A percentile compares a stretch with the other conserved stretches of the same genome.
Conservation (phyloP, 176 grass and related monocot genomes). For the Eremochloa ophiuroides region DNA sequence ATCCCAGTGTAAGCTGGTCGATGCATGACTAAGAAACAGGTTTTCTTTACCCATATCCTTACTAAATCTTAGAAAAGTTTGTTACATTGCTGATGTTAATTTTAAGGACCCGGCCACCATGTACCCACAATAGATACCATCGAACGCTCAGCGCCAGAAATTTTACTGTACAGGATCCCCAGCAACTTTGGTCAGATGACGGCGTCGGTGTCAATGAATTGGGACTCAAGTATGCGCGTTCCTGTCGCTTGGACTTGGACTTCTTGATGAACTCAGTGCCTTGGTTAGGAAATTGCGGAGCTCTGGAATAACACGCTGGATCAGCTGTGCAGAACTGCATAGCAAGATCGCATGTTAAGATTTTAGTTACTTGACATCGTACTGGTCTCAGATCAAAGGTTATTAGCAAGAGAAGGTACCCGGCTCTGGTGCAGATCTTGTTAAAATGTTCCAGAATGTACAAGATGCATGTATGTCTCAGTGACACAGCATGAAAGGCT, state of each 20-base stretch:
- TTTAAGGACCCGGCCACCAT: constrained; percentile 33
- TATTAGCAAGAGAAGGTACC: constrained; percentile 34
- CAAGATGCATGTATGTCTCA: constrained; percentile 93
- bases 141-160: constrained; percentile 44
- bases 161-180: constrained; percentile 83
- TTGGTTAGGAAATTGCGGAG: constrained; percentile 78
- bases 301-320: constrained; percentile 86
- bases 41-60: constrained; percentile 10
- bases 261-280: constrained; percentile 62
- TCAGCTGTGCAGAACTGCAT: constrained; percentile 67
- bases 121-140: constrained; percentile 42
- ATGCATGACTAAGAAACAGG: constrained; percentile 3
- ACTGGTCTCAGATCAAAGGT: not conserved
- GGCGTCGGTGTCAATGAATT: constrained; percentile 40
- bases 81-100: constrained; percentile 35
- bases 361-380: not conserved
- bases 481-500: constrained; percentile 87
- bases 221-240: constrained; percentile 15
- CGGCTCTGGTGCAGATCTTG: constrained; percentile 70
- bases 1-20: constrained; percentile 28
- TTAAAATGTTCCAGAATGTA: constrained; percentile 96
- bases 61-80: constrained; percentile 16
- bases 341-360: not conserved
- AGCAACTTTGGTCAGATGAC: constrained; percentile 54
- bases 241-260: constrained; percentile 53